Evolutionary conservation across 176 grass and related monocot genomes (phyloP), one percentile per base, ranked within the genome.

Genomic region (Bromus sterilis): DNA sequence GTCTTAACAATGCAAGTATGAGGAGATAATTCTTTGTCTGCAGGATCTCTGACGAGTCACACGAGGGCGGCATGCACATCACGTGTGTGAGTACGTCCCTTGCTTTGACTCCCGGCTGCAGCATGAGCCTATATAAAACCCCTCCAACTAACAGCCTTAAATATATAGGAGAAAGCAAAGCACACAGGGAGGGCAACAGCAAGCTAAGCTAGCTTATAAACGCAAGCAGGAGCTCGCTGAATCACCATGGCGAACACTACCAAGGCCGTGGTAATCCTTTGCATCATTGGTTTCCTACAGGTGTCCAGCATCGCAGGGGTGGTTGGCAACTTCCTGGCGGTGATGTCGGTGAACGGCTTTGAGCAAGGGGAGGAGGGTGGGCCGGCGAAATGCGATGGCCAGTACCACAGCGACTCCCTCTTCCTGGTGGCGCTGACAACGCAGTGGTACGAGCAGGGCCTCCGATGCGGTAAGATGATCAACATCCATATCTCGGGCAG

Each of bases 401-500:
- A 5, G 1, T 88, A 49, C 66, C 86, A 83, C 62, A 74, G 53
- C 65, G n/a, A 88, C 51, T 0, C 11, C 4, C 35, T 73, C 4
- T 26, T 76, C 66, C 2, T 76, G 70, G 85, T 36, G 40, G 78
- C 78, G 6, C 51, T 87, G 24, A 76, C 69, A 21, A 75, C 84
- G 43, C 5, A 21, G 13, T 87, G 78, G 85, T 64, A 29, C 10
- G 12, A 24, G 58, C 6, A 44, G 18, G 48, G 66, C 7, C 14
- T 14, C 2, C 77, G 78, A 15, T 86, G 88, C 29, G 23, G 44
- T 46, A 20, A 18, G 65, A 4, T 0, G 9, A 83, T 86, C 36
- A 23, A 31, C 44, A 74, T 90, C 51, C 73, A 26, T 35, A 71
- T 74, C 68, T 2, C 2, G 31, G 21, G 31, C 43, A 53, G 78